Conservation (phyloP, 2,329 filamentous ascomycete genomes). For the Phyllosticta citribraziliensis region DNA sequence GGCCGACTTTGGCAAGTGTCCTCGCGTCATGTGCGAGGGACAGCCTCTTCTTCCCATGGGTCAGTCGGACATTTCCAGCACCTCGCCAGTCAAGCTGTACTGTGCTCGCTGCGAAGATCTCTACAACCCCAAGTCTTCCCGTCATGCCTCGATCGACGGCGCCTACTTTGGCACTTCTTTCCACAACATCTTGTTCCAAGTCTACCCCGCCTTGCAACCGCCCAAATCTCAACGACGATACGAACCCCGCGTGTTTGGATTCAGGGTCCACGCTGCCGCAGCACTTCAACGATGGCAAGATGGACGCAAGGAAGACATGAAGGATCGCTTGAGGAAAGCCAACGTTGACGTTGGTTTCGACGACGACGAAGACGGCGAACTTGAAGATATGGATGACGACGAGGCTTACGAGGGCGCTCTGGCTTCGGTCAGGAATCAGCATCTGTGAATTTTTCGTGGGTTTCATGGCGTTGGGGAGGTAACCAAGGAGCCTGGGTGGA, state of each 20-base stretch:
- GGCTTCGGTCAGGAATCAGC: background rate
- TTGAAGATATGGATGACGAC: constrained; percentile 45
- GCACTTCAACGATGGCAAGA: constrained; percentile 89
- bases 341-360: constrained; percentile 71
- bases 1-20: constrained; percentile 94
- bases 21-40: constrained; percentile 86
- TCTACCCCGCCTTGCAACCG: constrained; percentile 84
- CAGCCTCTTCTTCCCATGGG: constrained; percentile 94
- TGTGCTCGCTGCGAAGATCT: constrained; percentile 95
- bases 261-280: constrained; percentile 85
- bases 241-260: constrained; percentile 84
- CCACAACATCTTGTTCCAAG: constrained; percentile 98
- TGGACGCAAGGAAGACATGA: constrained; percentile 69
- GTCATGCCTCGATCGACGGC: constrained; percentile 89
- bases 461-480: constrained; percentile 2
- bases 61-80: constrained; percentile 76
- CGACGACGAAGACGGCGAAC: constrained; percentile 50
- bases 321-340: constrained; percentile 58
- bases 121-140: constrained; percentile 96
- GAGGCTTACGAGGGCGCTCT: constrained; percentile 14
- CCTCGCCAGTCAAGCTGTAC: constrained; percentile 91
- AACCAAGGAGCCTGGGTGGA: constrained; percentile 2
- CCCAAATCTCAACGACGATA: constrained; percentile 79
- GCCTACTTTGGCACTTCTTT: constrained; percentile 98
- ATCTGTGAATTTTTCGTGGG: constrained; percentile 1